phyloP scores from a whole-genome alignment of 345 rosid genomes.

The Angophora floribunda region DNA sequence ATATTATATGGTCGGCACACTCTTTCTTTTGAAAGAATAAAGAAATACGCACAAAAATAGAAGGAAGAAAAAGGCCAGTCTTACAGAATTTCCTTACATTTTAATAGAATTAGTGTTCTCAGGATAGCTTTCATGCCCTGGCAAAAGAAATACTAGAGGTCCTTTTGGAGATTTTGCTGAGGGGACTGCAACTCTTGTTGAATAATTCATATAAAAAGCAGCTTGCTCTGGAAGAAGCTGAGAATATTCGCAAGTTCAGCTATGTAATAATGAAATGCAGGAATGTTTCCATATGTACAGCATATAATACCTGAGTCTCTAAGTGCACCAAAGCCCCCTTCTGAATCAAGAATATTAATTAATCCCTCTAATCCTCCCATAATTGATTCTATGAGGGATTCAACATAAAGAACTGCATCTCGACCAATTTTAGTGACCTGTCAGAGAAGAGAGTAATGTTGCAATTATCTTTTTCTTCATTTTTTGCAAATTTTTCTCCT shows the following conservation, averaged over 20 bases:
- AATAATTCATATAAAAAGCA: conserved; percentile 73
- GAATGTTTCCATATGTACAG: not conserved
- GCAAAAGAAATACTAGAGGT: conserved; percentile 58
- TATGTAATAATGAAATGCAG: not conserved
- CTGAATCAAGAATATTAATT: conserved; percentile 97
- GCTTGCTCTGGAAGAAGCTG: conserved; percentile 99
- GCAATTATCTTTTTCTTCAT: not conserved
- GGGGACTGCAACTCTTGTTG: conserved; percentile 53
- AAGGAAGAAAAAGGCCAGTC: not conserved
- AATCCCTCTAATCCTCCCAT: conserved; percentile 99
- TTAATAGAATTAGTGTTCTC: conserved; percentile 84
- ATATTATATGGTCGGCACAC: not conserved
- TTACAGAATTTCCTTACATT: conserved; percentile 43
- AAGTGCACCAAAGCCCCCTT: conserved; percentile 98
- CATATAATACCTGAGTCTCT: conserved; percentile 72
- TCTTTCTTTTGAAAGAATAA: not conserved
- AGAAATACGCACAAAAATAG: not conserved
- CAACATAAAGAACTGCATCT: conserved; percentile 95
- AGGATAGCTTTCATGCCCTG: conserved; percentile 97
- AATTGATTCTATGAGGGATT: conserved; percentile 96
- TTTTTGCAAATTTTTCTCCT: not conserved
- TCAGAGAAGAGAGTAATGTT: conserved; percentile 1
- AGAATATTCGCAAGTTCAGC: conserved; percentile 20
- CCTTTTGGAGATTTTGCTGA: conserved; percentile 78
- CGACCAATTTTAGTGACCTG: conserved; percentile 95